phyloP scores from a whole-genome alignment of 176 grass and related monocot species.

The Ampelocalamus luodianensis region DNA sequence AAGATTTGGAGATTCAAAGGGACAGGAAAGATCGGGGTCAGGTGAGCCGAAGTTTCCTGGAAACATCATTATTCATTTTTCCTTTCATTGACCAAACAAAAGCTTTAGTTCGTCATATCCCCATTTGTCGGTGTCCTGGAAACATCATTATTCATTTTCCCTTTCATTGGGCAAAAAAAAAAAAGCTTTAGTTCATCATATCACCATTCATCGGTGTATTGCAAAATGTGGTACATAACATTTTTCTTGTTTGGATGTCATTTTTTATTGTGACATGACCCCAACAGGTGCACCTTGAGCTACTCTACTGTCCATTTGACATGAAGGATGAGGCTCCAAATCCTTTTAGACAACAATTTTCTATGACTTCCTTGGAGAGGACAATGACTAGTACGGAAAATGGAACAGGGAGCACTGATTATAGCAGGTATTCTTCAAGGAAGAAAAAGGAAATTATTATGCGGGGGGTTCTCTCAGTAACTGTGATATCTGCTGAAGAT shows the following conservation, averaged over 20 bases:
- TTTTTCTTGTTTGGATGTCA: slow-evolving; percentile 14
- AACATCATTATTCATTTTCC: neutral
- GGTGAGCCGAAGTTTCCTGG: slow-evolving; percentile 54
- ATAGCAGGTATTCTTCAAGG: slow-evolving; percentile 52
- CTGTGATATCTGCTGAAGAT: slow-evolving; percentile 80
- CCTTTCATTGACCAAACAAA: neutral
- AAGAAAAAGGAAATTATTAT: slow-evolving; percentile 89
- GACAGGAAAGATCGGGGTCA: slow-evolving; percentile 90
- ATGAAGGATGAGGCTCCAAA: slow-evolving; percentile 71
- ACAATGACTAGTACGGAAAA: slow-evolving; percentile 65
- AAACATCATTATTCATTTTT: neutral
- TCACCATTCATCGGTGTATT: neutral
- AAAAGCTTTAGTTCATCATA: slow-evolving; percentile 1
- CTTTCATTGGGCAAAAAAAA: neutral
- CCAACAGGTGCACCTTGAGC: slow-evolving; percentile 88
- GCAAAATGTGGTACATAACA: neutral
- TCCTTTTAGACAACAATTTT: slow-evolving; percentile 76
- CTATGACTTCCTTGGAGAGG: slow-evolving; percentile 92
- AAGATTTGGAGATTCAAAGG: slow-evolving; percentile 94
- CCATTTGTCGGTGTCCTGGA: neutral
- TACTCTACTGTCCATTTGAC: slow-evolving; percentile 80
- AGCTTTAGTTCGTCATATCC: neutral
- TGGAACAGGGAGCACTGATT: slow-evolving; percentile 56
- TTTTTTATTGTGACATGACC: slow-evolving; percentile 6
- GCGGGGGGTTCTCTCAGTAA: slow-evolving; percentile 86